These are phyloP conservation scores for Syzygium aqueum DNA, from an alignment of 345 rosid genomes.

Conservation along the genomic window DNA sequence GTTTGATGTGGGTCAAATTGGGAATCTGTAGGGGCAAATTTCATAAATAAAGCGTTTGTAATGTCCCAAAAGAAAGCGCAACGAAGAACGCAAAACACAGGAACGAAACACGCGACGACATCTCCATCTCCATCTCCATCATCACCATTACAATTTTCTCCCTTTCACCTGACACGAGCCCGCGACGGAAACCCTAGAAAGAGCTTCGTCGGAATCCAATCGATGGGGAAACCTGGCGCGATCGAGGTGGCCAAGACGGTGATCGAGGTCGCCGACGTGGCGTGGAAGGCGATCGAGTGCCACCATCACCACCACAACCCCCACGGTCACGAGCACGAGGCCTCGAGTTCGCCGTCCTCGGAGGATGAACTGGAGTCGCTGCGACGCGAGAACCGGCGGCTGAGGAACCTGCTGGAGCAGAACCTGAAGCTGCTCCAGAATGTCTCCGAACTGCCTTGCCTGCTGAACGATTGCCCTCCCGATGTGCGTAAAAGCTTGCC, in stretches of 20 bases:
- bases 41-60: neutral
- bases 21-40: neutral
- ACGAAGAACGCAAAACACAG: neutral
- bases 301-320: constrained; percentile 45
- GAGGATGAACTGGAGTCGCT: constrained; percentile 49
- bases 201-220: neutral
- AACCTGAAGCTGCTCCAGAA: constrained; percentile 63
- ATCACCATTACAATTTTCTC: neutral
- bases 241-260: constrained; percentile 92
- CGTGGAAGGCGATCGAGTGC: constrained; percentile 69
- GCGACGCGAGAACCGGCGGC: constrained; percentile 54
- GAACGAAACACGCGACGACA: neutral
- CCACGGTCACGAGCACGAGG: constrained; percentile 6
- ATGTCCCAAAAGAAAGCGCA: neutral
- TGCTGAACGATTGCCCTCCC: constrained; percentile 61
- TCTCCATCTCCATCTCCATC: neutral
- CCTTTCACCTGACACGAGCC: neutral
- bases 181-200: neutral
- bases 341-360: neutral
- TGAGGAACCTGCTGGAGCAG: constrained; percentile 53
- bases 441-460: constrained; percentile 59
- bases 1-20: neutral
- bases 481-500: constrained; percentile 38
- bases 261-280: constrained; percentile 91
- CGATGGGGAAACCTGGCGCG: constrained; percentile 16